A percentile compares a stretch with the other conserved stretches of the same genome.
These are phyloP conservation scores for Termitomyces heimii DNA, from an alignment of 768 basidiomycete species.

Conservation along the genomic window DNA sequence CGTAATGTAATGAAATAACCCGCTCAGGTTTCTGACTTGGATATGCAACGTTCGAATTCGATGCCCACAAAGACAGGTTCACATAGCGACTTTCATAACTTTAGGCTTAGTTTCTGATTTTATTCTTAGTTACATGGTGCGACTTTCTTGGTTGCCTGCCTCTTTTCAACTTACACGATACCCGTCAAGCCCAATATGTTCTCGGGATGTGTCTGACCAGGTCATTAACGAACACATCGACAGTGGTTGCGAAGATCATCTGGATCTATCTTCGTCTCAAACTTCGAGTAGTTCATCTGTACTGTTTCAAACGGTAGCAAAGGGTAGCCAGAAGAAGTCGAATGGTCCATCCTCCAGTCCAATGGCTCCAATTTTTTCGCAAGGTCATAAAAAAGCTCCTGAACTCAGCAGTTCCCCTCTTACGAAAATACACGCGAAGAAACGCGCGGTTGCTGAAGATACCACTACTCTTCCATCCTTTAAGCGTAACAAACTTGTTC, in stretches of 20 bases:
- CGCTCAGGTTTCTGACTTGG: background rate
- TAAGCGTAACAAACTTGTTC: slow-evolving; percentile 16
- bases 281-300: slow-evolving; percentile 5
- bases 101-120: background rate
- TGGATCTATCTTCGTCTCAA: slow-evolving; percentile 7
- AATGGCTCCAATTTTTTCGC: slow-evolving; percentile 38
- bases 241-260: slow-evolving; percentile 29
- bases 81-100: background rate
- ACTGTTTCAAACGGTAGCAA: slow-evolving; percentile 6
- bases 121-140: slow-evolving; percentile 14
- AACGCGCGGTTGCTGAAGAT: slow-evolving; percentile 14
- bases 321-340: slow-evolving; percentile 9
- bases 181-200: slow-evolving; percentile 42
- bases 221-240: slow-evolving; percentile 51
- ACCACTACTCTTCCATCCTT: slow-evolving; percentile 1
- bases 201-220: slow-evolving; percentile 29
- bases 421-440: slow-evolving; percentile 5
- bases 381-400: slow-evolving; percentile 14
- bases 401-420: slow-evolving; percentile 1
- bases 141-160: background rate
- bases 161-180: background rate
- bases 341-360: slow-evolving; percentile 16
- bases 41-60: background rate
- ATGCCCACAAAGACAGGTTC: slow-evolving; percentile 9
- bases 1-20: background rate